These are phyloP conservation scores for Clohesyomyces aquaticus DNA, from an alignment of 495 filamentous ascomycete genomes.

Conservation along the genomic window DNA sequence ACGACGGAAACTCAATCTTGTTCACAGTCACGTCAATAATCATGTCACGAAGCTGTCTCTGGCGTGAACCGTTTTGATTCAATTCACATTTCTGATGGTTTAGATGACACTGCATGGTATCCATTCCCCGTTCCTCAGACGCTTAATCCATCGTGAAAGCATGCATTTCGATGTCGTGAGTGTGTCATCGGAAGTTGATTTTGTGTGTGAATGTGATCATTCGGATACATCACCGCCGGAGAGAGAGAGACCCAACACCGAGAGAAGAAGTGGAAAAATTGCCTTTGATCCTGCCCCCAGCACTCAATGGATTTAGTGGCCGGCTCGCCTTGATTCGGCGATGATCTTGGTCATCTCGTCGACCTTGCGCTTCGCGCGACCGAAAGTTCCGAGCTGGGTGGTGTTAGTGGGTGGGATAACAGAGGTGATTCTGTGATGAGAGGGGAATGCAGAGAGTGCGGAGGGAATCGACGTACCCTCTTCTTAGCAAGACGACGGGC, in stretches of 20 bases:
- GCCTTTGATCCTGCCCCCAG: background rate
- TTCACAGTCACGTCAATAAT: background rate
- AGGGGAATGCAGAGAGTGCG: background rate
- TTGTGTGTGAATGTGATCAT: background rate
- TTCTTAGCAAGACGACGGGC: constrained; percentile 99
- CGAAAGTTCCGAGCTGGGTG: constrained; percentile 81
- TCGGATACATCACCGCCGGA: constrained; percentile 12
- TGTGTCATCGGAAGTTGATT: too few species aligned
- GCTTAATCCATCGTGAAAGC: background rate
- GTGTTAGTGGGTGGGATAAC: background rate
- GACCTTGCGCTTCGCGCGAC: constrained; percentile 97
- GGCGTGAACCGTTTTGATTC: constrained; percentile 19
- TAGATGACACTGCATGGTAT: constrained; percentile 17
- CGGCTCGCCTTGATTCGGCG: constrained; percentile 85
- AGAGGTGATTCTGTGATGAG: constrained; percentile 4
- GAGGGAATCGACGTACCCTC: constrained; percentile 64
- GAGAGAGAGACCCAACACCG: constrained; percentile 32
- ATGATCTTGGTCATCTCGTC: constrained; percentile 97
- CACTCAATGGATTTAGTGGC: constrained; percentile 61
- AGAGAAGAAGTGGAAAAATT: constrained; percentile 20
- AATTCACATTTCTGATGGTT: constrained; percentile 17
- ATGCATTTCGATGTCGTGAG: constrained; percentile 19
- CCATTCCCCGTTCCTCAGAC: background rate
- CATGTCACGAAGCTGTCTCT: background rate
- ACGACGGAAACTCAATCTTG: too few species aligned